These are phyloP conservation scores for Eruca vesicaria DNA, from an alignment of 441 rosid genomes.

Conservation along the genomic window DNA sequence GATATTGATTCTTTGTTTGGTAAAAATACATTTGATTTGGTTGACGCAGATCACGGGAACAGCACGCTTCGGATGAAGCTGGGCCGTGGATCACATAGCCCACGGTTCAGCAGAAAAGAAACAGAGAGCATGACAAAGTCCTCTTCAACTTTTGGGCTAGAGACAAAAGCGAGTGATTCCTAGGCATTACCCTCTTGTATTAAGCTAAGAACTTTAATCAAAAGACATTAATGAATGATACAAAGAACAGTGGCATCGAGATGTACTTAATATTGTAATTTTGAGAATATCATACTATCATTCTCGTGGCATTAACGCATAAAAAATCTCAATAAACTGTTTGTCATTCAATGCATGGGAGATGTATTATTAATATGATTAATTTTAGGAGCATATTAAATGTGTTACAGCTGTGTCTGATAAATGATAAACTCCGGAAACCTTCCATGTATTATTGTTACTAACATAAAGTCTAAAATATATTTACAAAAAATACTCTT, in stretches of 20 bases:
- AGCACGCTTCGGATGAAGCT: not conserved
- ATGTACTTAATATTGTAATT: not conserved
- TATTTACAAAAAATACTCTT: not conserved
- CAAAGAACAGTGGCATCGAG: not conserved
- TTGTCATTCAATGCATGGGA: not conserved
- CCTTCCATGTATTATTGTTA: conserved; percentile 17
- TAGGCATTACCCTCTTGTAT: not conserved
- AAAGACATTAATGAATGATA: not conserved
- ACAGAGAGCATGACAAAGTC: not conserved
- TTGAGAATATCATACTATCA: not conserved
- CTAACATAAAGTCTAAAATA: not conserved
- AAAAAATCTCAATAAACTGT: not conserved
- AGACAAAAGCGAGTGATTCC: not conserved
- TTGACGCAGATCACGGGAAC: too few species aligned
- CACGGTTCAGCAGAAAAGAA: not conserved
- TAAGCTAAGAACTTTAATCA: not conserved
- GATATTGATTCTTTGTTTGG: not conserved
- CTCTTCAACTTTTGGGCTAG: not conserved
- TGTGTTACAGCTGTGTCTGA: conserved; percentile 21
- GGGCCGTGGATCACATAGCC: conserved; percentile 5
- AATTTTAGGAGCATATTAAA: conserved; percentile 9
- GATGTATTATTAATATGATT: not conserved
- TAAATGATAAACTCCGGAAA: conserved; percentile 11
- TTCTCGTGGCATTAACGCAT: too few species aligned
- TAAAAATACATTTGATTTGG: not conserved